phyloP scores from a whole-genome alignment of 164 flowering plant species.

The Magnolia changhungtana region DNA sequence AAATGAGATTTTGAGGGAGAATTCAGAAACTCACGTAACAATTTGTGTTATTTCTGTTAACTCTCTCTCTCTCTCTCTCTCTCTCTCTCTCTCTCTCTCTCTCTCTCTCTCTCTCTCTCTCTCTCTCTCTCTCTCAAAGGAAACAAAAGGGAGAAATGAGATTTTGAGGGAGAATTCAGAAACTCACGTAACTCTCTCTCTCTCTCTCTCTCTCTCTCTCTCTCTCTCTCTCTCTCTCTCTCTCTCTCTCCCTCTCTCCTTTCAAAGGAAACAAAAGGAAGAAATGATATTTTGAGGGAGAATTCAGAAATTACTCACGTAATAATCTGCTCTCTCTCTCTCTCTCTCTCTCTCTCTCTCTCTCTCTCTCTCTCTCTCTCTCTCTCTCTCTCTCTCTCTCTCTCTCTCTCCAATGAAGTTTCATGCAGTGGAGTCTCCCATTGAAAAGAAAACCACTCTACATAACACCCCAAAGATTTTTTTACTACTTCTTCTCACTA shows the following conservation, averaged over 20 bases:
- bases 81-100: not conserved
- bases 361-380: not conserved
- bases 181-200: too few species aligned
- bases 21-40: too few species aligned
- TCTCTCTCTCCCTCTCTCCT: too few species aligned
- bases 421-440: slow-evolving; percentile 24
- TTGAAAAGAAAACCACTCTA: slow-evolving; percentile 15
- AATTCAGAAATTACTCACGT: too few species aligned
- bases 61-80: not conserved
- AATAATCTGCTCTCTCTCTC: not conserved
- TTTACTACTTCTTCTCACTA: slow-evolving; percentile 16
- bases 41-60: not conserved
- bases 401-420: slow-evolving; percentile 28
- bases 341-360: not conserved
- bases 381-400: not conserved
- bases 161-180: too few species aligned
- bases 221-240: too few species aligned
- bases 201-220: too few species aligned
- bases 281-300: too few species aligned
- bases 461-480: slow-evolving; percentile 23
- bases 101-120: not conserved
- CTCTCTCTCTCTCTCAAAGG: too few species aligned
- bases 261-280: too few species aligned
- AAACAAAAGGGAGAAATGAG: too few species aligned
- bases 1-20: too few species aligned